Conservation (phyloP, 768 basidiomycete genomes). For the Saitozyma sp. region DNA sequence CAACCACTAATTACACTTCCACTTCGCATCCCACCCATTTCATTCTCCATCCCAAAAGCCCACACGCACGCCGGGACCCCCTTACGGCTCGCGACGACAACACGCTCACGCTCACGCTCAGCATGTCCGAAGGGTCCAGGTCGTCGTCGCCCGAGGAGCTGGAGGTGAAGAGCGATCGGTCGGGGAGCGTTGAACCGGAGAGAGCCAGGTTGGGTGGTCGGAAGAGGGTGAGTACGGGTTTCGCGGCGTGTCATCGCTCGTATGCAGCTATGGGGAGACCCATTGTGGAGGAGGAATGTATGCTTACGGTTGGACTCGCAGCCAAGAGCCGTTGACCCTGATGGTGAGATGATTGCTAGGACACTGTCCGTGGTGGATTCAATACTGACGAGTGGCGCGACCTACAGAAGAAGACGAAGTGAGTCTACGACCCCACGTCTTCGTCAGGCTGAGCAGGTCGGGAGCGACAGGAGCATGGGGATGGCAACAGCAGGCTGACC, state of each 20-base stretch:
- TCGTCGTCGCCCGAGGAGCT: slow-evolving; percentile 18
- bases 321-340: slow-evolving; percentile 35
- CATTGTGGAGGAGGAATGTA: too few species aligned
- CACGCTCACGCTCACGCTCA: too few species aligned
- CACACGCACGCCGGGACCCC: too few species aligned
- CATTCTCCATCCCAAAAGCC: too few species aligned
- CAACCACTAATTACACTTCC: too few species aligned
- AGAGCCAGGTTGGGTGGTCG: slow-evolving; percentile 15
- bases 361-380: slow-evolving; percentile 15
- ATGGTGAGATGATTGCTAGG: slow-evolving; percentile 19
- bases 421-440: neutral
- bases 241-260: neutral
- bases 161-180: slow-evolving; percentile 11
- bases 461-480: too few species aligned
- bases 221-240: slow-evolving; percentile 30
- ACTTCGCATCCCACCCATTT: too few species aligned
- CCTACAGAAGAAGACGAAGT: slow-evolving; percentile 16
- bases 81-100: too few species aligned
- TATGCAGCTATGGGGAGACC: slow-evolving; percentile 6
- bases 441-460: too few species aligned
- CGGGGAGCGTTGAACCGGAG: slow-evolving; percentile 9
- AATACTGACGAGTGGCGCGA: slow-evolving; percentile 6
- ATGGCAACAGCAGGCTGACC: too few species aligned
- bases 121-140: slow-evolving; percentile 35
- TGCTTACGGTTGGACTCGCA: slow-evolving; percentile 8